These are phyloP conservation scores for Monilinia fructigena DNA, from an alignment of 2,329 filamentous ascomycete species.

Conservation along the genomic window DNA sequence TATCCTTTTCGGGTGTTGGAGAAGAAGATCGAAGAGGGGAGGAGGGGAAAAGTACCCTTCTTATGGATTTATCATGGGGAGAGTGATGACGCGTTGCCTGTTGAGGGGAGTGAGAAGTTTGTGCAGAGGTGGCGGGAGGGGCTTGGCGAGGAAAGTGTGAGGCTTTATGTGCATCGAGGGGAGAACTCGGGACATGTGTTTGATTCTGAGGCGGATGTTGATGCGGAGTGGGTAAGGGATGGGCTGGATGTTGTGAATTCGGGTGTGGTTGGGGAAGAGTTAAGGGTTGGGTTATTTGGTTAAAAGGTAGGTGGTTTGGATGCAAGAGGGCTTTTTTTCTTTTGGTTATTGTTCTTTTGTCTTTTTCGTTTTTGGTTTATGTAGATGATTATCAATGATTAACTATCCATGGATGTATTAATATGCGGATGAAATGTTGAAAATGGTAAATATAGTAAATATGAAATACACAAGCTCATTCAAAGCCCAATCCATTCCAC, in stretches of 20 bases:
- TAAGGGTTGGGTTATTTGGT: too few species aligned
- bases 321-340: too few species aligned
- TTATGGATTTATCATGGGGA: slow-evolving; percentile 1
- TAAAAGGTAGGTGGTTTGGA: too few species aligned
- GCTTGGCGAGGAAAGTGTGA: not conserved
- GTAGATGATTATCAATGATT: too few species aligned
- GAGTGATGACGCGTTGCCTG: not conserved
- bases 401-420: too few species aligned
- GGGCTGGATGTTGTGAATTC: not conserved
- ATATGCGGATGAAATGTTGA: too few species aligned
- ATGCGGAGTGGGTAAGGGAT: not conserved
- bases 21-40: not conserved
- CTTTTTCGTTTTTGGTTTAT: too few species aligned
- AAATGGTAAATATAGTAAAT: too few species aligned
- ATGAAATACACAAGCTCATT: too few species aligned
- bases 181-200: not conserved
- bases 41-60: not conserved
- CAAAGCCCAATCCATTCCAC: too few species aligned
- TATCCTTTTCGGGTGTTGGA: not conserved
- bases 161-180: not conserved
- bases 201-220: not conserved
- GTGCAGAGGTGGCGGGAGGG: not conserved
- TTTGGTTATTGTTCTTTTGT: too few species aligned
- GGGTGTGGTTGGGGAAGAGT: too few species aligned
- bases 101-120: not conserved